Conservation (phyloP, 345 rosid species). For the Populus euphratica region DNA sequence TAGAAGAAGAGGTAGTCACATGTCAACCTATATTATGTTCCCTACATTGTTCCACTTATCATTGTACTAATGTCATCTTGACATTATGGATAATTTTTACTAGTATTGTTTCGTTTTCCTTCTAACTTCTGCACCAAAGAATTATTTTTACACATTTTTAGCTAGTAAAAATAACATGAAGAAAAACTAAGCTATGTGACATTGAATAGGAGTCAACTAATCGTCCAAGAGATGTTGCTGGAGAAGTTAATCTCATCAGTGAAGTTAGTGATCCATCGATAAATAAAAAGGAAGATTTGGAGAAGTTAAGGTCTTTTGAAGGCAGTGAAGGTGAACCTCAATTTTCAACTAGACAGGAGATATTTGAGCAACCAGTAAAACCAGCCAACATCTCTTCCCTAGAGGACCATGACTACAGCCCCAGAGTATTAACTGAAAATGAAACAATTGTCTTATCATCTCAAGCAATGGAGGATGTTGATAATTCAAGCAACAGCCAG, state of each 20-base stretch:
- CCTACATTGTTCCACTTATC: neutral
- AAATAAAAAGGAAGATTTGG: neutral
- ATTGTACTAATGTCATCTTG: neutral
- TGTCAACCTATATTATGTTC: neutral
- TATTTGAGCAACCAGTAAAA: neutral
- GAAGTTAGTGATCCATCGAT: neutral
- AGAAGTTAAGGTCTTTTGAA: neutral
- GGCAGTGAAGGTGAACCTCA: constrained; percentile 7
- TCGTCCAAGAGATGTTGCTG: constrained; percentile 6
- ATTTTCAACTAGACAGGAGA: constrained; percentile 7
- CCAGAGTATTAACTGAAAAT: neutral
- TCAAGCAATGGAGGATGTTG: neutral
- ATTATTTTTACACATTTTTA: neutral
- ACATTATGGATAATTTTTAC: neutral
- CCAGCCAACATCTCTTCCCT: neutral
- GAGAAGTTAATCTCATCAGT: constrained; percentile 3
- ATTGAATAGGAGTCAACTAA: constrained; percentile 25
- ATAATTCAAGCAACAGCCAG: neutral
- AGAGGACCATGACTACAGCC: neutral
- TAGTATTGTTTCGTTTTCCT: too few relatives aligned
- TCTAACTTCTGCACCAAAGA: neutral
- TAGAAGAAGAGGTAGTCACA: constrained; percentile 20
- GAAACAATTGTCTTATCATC: constrained; percentile 4
- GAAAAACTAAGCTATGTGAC: constrained; percentile 11
- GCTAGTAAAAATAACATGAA: neutral